phyloP scores from a whole-genome alignment of 1,284 basidiomycete species.

The Cystobasidiaceae sp. region DNA sequence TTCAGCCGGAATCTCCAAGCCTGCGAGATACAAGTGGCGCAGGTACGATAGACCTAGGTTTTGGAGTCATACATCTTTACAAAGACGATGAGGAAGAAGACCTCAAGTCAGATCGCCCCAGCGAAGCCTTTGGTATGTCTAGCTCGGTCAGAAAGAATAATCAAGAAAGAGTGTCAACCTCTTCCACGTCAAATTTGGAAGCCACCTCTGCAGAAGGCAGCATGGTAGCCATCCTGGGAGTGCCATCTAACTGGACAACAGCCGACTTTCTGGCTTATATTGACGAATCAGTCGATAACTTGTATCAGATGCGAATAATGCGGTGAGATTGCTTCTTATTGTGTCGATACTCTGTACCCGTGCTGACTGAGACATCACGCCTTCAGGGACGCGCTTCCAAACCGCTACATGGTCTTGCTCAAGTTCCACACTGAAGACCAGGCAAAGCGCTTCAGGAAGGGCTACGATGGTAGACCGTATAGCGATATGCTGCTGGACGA shows the following conservation, averaged over 20 bases:
- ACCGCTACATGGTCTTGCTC: constrained; percentile 81
- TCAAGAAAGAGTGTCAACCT: neutral
- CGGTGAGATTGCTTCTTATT: constrained; percentile 53
- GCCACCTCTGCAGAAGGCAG: constrained; percentile 51
- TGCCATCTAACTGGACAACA: constrained; percentile 88
- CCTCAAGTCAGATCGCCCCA: constrained; percentile 39
- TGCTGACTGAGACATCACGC: no score
- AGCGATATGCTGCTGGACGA: constrained; percentile 72
- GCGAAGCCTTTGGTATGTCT: no score
- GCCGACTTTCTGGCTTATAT: constrained; percentile 87
- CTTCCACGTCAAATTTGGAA: constrained; percentile 3
- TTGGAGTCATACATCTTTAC: constrained; percentile 50
- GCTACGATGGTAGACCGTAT: constrained; percentile 83
- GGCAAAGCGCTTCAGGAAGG: constrained; percentile 78
- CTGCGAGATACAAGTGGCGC: constrained; percentile 10
- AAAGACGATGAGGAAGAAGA: constrained; percentile 47
- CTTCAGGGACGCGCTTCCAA: constrained; percentile 72
- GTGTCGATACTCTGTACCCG: no score
- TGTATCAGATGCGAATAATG: constrained; percentile 83
- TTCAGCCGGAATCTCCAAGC: neutral
- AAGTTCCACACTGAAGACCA: constrained; percentile 67
- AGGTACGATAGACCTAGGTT: constrained; percentile 46
- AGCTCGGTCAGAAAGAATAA: constrained; percentile 37
- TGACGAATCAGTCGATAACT: constrained; percentile 75
- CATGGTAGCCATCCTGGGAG: constrained; percentile 79